phyloP scores from a whole-genome alignment of 495 filamentous ascomycete species.

The Aspergillus cristatus region DNA sequence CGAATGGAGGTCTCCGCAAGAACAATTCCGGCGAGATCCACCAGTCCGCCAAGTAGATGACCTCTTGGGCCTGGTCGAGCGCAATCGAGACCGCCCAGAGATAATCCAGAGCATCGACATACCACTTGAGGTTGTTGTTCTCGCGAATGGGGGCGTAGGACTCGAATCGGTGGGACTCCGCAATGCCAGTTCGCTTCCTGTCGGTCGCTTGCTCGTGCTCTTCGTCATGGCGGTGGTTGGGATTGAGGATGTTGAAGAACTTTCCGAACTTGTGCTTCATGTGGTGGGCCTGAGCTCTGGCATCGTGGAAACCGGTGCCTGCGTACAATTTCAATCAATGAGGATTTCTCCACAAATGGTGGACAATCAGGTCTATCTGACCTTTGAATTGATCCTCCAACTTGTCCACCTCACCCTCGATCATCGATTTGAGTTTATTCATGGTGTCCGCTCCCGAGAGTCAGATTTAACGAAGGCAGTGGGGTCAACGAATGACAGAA shows the following conservation, averaged over 20 bases:
- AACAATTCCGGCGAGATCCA: constrained; percentile 94
- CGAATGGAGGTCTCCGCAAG: constrained; percentile 70
- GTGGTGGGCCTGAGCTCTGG: constrained; percentile 40
- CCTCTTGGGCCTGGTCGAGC: constrained; percentile 77
- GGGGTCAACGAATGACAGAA: no score
- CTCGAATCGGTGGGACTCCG: constrained; percentile 69
- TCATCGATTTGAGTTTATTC: constrained; percentile 23
- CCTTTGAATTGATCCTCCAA: constrained; percentile 28
- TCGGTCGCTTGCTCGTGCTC: constrained; percentile 81
- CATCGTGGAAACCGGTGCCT: constrained; percentile 36
- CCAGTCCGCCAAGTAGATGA: constrained; percentile 95
- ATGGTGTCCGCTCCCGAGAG: constrained; percentile 9
- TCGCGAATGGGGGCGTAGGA: constrained; percentile 80
- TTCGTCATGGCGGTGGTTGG: constrained; percentile 91
- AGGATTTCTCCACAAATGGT: neutral
- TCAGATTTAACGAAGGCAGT: no score
- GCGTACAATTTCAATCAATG: neutral
- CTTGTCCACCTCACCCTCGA: constrained; percentile 18
- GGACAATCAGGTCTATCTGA: no score
- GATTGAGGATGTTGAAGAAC: constrained; percentile 67
- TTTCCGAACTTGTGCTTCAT: constrained; percentile 60
- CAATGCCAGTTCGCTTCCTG: constrained; percentile 61
- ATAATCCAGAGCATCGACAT: constrained; percentile 89
- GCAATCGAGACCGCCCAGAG: constrained; percentile 86
- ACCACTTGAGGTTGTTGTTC: constrained; percentile 91